phyloP scores from a whole-genome alignment of 441 rosid species.

The Arabidopsis hybrid region DNA sequence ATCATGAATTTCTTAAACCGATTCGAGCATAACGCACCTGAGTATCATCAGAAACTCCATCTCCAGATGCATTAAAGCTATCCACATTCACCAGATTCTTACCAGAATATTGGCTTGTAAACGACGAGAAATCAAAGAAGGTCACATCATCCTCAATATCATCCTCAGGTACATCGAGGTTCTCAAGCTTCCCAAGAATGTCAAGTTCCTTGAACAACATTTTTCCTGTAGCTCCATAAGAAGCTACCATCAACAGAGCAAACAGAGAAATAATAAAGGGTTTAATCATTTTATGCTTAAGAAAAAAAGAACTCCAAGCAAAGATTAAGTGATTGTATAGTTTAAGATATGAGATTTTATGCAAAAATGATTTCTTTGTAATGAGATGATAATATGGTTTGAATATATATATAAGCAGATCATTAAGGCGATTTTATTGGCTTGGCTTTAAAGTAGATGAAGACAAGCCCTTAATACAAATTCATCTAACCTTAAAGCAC shows the following conservation, averaged over 20 bases:
- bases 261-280: slow-evolving; percentile 55
- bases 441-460: slow-evolving; percentile 96
- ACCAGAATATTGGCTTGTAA: slow-evolving; percentile 65
- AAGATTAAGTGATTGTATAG: slow-evolving; percentile 52
- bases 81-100: slow-evolving; percentile 91
- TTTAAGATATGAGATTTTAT: slow-evolving; percentile 44
- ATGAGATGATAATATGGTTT: slow-evolving; percentile 52
- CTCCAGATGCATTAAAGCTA: slow-evolving; percentile 90
- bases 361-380: slow-evolving; percentile 50
- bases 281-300: slow-evolving; percentile 55
- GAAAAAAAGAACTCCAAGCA: slow-evolving; percentile 39
- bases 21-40: slow-evolving; percentile 54
- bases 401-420: slow-evolving; percentile 64
- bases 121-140: slow-evolving; percentile 51
- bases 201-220: slow-evolving; percentile 47
- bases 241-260: slow-evolving; percentile 53
- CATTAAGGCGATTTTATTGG: slow-evolving; percentile 60
- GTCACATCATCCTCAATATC: slow-evolving; percentile 47
- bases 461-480: slow-evolving; percentile 53
- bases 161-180: slow-evolving; percentile 64
- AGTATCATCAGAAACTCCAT: slow-evolving; percentile 93
- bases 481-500: slow-evolving; percentile 82
- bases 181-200: slow-evolving; percentile 65
- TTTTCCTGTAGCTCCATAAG: slow-evolving; percentile 44
- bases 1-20: not conserved